Evolutionary conservation across 495 filamentous ascomycete genomes (phyloP), one percentile per base, ranked within the genome.

Genomic region (Coniosporium apollinis): DNA sequence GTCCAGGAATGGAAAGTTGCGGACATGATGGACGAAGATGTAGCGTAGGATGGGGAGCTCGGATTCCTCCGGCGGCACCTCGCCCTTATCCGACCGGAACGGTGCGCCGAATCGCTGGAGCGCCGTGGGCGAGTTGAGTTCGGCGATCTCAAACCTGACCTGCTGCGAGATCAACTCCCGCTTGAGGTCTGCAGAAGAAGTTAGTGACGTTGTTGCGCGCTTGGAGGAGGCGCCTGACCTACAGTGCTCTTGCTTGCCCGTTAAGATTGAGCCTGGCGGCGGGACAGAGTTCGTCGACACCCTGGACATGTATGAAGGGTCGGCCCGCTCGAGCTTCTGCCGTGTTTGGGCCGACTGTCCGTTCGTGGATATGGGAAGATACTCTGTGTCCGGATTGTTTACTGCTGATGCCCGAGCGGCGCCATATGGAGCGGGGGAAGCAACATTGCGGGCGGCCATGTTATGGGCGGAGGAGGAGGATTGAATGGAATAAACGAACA

Each of bases 161-260:
- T 97, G 87, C 48, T 81, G 75, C 21, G 81, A 74, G 35, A 96
- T 70, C 44, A 97, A 78, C 54, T 97, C 87, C 47, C 89, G 77
- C 58, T 97, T 97, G 34, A 97, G 72, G 52, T 97, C 86, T 94
- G 52, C n/a, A 11, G 35, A 13, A 6, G 1, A 50, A 8, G 11
- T 14, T 8, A 14, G 30, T 32, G 11, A n/a, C n/a, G n/a, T n/a
- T n/a, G n/a, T n/a, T n/a, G n/a, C n/a, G n/a, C n/a, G n/a, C n/a
- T n/a, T n/a, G n/a, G n/a, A n/a, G n/a, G n/a, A n/a, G n/a, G n/a
- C 28, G 15, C 18, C 15, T 29, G 9, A 57, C 75, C 39, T 56
- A 94, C 86, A 97, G 54, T 97, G 91, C 57, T 97, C 89, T 68
- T 97, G 91, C 59, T 93, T 96, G 38, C 89, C 89, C 2, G 85